Percentiles rank a stretch among this genome's conserved stretches.
These are phyloP conservation scores for Rosa chinensis DNA, from an alignment of 306 rosid species.

Conservation along the genomic window DNA sequence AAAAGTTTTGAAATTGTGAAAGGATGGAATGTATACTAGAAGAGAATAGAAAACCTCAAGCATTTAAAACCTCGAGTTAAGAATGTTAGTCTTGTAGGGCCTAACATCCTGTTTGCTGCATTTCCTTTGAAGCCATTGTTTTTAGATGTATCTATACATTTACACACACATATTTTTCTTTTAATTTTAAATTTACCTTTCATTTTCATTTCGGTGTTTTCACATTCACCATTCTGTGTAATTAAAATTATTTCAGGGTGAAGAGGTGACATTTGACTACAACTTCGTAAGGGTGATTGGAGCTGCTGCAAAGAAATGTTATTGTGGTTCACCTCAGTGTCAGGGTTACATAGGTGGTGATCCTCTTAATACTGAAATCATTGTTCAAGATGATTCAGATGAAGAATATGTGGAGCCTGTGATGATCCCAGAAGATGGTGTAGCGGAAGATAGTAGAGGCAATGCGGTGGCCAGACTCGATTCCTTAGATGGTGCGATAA, in stretches of 20 bases:
- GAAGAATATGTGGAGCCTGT: slow-evolving; percentile 89
- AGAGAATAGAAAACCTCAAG: neutral
- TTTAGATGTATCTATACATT: neutral
- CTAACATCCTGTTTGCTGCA: neutral
- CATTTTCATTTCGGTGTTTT: slow-evolving; percentile 10
- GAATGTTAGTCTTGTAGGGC: neutral
- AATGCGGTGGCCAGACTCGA: slow-evolving; percentile 22
- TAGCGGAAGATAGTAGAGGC: slow-evolving; percentile 30
- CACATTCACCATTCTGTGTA: slow-evolving; percentile 13
- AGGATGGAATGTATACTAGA: neutral
- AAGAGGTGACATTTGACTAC: slow-evolving; percentile 99
- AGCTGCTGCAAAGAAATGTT: slow-evolving; percentile 98
- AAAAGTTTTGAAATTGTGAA: neutral
- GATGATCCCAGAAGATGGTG: slow-evolving; percentile 56
- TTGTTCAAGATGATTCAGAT: slow-evolving; percentile 91
- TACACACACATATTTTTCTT: no score
- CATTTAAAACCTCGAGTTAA: neutral
- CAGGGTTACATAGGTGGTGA: slow-evolving; percentile 96
- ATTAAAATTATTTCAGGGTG: slow-evolving; percentile 56
- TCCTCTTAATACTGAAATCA: slow-evolving; percentile 61
- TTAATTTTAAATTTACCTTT: neutral
- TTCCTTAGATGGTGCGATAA: slow-evolving; percentile 31
- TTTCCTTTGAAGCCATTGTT: slow-evolving; percentile 18
- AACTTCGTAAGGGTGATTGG: slow-evolving; percentile 99
- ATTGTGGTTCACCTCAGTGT: slow-evolving; percentile 79